phyloP scores from a whole-genome alignment of 1,284 basidiomycete species.

The Golubevia sp. region DNA sequence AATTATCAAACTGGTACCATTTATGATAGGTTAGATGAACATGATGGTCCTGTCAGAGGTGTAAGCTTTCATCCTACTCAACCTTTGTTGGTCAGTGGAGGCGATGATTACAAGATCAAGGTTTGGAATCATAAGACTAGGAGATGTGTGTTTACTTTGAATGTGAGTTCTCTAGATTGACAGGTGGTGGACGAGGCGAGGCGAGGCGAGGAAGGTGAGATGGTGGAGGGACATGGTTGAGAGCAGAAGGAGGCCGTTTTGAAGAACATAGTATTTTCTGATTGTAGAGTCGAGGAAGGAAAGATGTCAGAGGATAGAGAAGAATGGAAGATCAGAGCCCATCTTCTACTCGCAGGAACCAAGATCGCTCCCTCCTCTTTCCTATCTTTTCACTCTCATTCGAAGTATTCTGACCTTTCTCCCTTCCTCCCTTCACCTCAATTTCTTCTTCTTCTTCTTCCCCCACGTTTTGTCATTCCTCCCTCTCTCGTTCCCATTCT shows the following conservation, averaged over 20 bases:
- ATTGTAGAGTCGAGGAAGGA: no score
- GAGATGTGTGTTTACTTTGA: conserved; percentile 56
- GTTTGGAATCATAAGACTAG: conserved; percentile 61
- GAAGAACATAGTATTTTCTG: no score
- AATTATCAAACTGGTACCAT: conserved; percentile 62
- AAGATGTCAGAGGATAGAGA: no score
- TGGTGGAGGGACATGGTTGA: neutral
- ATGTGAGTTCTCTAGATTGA: conserved; percentile 7
- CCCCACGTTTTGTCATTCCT: neutral
- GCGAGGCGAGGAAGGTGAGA: neutral
- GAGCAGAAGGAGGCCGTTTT: neutral
- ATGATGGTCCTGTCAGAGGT: conserved; percentile 59
- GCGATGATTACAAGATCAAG: conserved; percentile 61
- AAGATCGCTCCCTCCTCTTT: no score
- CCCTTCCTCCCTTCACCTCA: neutral
- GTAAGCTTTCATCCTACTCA: conserved; percentile 58
- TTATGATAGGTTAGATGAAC: conserved; percentile 59
- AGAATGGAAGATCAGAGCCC: no score
- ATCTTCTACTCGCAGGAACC: no score
- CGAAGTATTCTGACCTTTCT: neutral
- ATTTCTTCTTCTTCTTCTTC: neutral
- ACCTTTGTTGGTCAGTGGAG: conserved; percentile 56
- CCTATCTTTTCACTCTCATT: no score
- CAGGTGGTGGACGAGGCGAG: neutral
- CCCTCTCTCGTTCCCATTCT: no score